Conservation (phyloP, 139 green algal species). For the Haematococcus lacustris region DNA sequence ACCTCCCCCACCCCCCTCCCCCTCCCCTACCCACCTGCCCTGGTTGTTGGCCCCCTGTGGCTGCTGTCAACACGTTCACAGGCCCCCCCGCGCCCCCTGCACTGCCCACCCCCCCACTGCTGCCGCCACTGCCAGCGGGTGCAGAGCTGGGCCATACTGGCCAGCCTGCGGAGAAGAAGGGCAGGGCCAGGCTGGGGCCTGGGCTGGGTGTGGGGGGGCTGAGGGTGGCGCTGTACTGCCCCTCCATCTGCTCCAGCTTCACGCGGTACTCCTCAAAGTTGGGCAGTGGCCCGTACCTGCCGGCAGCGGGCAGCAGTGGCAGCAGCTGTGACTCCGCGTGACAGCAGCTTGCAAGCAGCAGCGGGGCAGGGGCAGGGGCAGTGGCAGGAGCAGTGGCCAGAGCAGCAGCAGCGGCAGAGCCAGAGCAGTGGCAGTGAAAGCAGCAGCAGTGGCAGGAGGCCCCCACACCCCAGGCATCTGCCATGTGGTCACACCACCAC, state of each 20-base stretch:
- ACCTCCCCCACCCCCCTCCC: no score
- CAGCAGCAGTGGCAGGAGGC: neutral
- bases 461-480: neutral
- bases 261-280: slow-evolving; percentile 21
- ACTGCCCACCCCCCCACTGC: no score
- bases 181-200: no score
- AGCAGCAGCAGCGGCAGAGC: neutral
- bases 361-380: neutral
- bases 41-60: no score
- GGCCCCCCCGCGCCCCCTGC: no score
- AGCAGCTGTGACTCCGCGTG: neutral
- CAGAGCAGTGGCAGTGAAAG: neutral
- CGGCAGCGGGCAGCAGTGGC: neutral
- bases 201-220: no score
- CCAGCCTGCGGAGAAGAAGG: no score
- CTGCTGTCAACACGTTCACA: no score
- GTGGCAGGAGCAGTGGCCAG: neutral
- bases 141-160: no score
- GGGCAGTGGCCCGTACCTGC: slow-evolving; percentile 39
- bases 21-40: no score
- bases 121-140: no score
- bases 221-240: neutral
- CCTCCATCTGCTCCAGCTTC: slow-evolving; percentile 5
- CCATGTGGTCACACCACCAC: neutral
- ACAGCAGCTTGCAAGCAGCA: neutral